Conservation (phyloP, 164 flowering plant species). For the Nymphaea colorata region DNA sequence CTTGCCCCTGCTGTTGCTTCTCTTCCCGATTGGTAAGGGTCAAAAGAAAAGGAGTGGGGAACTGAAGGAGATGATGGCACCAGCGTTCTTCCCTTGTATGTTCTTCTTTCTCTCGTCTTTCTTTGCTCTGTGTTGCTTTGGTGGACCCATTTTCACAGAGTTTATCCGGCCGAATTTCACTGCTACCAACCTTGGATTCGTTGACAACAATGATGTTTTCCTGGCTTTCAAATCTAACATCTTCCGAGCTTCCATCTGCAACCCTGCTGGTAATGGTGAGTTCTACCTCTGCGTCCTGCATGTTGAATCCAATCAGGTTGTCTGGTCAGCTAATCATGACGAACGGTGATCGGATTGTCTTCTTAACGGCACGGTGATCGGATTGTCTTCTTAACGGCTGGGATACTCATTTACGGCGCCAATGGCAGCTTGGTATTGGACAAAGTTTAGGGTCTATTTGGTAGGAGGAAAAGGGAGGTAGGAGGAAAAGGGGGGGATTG, state of each 20-base stretch:
- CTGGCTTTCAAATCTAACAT: slow-evolving; percentile 44
- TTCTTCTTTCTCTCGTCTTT: neutral
- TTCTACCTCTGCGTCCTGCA: slow-evolving; percentile 66
- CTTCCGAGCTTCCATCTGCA: slow-evolving; percentile 50
- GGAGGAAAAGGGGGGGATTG: too few species aligned
- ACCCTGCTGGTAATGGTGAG: slow-evolving; percentile 25
- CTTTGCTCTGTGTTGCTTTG: slow-evolving; percentile 3
- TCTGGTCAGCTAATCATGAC: slow-evolving; percentile 77
- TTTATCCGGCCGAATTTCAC: slow-evolving; percentile 57
- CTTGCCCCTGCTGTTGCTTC: too few species aligned
- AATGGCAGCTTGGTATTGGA: neutral
- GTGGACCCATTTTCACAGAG: slow-evolving; percentile 14
- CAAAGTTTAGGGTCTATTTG: slow-evolving; percentile 38
- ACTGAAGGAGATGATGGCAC: too few species aligned
- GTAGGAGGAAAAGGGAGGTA: too few species aligned
- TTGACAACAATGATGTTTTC: slow-evolving; percentile 49
- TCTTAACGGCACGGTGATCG: too few species aligned
- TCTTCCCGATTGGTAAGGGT: too few species aligned
- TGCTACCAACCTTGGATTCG: slow-evolving; percentile 34
- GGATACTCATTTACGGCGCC: neutral
- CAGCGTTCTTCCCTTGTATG: too few species aligned
- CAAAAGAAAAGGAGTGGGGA: too few species aligned
- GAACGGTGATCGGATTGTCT: slow-evolving; percentile 34
- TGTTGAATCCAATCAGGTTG: slow-evolving; percentile 36
- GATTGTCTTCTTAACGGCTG: slow-evolving; percentile 32